A percentile compares a stretch with the other conserved stretches of the same genome.
These are phyloP conservation scores for Lentinula boryana DNA, from an alignment of 768 basidiomycete species.

Conservation along the genomic window DNA sequence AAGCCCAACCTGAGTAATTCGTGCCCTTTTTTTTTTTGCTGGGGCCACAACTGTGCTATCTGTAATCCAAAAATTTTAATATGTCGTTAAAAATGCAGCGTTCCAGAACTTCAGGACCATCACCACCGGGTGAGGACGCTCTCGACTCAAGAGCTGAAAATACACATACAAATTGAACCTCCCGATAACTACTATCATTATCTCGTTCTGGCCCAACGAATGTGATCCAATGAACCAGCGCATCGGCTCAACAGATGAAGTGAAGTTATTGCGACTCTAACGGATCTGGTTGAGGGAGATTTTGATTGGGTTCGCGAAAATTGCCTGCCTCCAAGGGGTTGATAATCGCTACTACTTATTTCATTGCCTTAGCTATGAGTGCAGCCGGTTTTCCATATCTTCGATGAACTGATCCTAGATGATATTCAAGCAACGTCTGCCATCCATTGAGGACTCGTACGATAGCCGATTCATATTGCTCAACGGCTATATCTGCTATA, in stretches of 20 bases:
- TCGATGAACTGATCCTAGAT: not conserved
- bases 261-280: constrained; percentile 78
- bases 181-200: not conserved
- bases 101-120: constrained; percentile 81
- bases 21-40: too few relatives aligned
- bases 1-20: constrained; percentile 9
- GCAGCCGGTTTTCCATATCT: not conserved
- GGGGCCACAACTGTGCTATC: not conserved
- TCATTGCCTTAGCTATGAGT: not conserved
- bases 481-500: not conserved
- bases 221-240: constrained; percentile 92
- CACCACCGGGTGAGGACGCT: constrained; percentile 69
- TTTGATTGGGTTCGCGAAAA: constrained; percentile 76
- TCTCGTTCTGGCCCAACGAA: constrained; percentile 49
- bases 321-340: constrained; percentile 76
- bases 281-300: constrained; percentile 68
- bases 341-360: constrained; percentile 25
- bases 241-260: constrained; percentile 87
- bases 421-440: not conserved
- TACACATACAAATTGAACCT: constrained; percentile 1
- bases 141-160: not conserved
- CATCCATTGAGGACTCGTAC: not conserved
- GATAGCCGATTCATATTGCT: not conserved
- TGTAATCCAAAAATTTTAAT: not conserved
- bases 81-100: constrained; percentile 40